Conservation (phyloP, 2,329 filamentous ascomycete species). For the Fusarium phyllophilum region DNA sequence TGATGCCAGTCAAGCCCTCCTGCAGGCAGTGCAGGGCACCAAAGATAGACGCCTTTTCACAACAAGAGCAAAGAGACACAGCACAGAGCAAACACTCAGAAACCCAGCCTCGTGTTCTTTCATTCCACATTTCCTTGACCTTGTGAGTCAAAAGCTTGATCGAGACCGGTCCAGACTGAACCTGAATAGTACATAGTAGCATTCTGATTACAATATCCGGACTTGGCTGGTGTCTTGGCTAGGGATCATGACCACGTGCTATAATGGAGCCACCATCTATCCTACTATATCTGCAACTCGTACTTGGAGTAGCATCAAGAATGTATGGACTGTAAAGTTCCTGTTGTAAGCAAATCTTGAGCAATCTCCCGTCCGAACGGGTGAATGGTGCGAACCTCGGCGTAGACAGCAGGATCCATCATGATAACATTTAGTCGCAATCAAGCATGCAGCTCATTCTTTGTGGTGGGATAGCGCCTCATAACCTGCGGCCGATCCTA, state of each 20-base stretch:
- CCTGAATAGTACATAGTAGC: slow-evolving; percentile 12
- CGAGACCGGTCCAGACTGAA: not conserved
- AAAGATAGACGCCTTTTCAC: not conserved
- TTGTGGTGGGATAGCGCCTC: slow-evolving; percentile 1
- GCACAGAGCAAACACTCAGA: not conserved
- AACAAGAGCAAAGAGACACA: not conserved
- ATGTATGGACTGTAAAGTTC: not conserved
- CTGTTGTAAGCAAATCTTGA: not conserved
- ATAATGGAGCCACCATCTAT: slow-evolving; percentile 6
- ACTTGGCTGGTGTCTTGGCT: slow-evolving; percentile 18
- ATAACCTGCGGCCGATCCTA: slow-evolving; percentile 26
- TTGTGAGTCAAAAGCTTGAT: not conserved
- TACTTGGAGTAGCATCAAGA: not conserved
- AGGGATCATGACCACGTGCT: slow-evolving; percentile 23
- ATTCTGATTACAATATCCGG: slow-evolving; percentile 23
- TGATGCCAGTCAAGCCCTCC: not conserved
- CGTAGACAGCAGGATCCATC: slow-evolving; percentile 3
- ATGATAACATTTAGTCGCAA: not conserved
- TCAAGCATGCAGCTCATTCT: slow-evolving; percentile 1
- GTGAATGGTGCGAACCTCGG: slow-evolving; percentile 8
- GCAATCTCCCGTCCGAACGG: not conserved
- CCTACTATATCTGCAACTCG: slow-evolving; percentile 11
- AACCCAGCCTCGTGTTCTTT: slow-evolving; percentile 10
- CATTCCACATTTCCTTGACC: slow-evolving; percentile 4
- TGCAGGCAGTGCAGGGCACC: not conserved